Evolutionary conservation across 2,329 filamentous ascomycete species (phyloP), one percentile per base, ranked within the genome.

Genomic region (Beauveria caledonica): DNA sequence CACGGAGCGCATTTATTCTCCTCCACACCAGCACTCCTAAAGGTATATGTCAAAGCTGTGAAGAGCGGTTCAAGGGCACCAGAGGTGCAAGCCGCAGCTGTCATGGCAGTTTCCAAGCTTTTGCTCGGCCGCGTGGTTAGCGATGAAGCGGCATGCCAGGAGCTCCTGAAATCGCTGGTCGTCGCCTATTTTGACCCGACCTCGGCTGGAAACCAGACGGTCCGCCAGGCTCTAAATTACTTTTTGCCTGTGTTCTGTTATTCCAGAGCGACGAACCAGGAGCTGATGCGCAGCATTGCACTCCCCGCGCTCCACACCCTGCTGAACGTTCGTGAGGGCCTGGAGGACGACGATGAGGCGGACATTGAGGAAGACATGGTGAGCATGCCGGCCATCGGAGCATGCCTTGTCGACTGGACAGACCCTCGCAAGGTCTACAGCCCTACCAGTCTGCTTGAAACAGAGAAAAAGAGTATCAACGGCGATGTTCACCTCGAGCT

Each of bases 191-290:
- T 97, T 73, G 88, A 95, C 68, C 92, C 93, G 0, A 85, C 89
- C 5, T 94, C 89, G 4, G 82, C 84, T 1, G 80, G 82, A 29
- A 97, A 97, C 69, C 88, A 93, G 65, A 86, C 86, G 9, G 86
- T 97, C 7, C 81, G 92, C 23, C 93, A 97, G 73, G 88, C 90
- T 0, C 79, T 97, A 58, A 91, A 90, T 65, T 97, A 97, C 73
- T 97, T 97, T 80, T 78, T 97, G 40, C 93, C 93, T 0, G 92
- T 97, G 0, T 97, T 95, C 76, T 94, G 90, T 72, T 96, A 93
- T 73, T 92, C 89, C 8, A 83, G 90, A 3, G 73, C 86, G 4
- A 88, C 90, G 64, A 96, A 97, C 68, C 92, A 94, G 64, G 83
- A 88, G 29, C 81, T 91, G 39, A 92, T 97, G 88, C 84, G 86